These are phyloP conservation scores for Lasiosphaeria ovina DNA, from an alignment of 495 filamentous ascomycete species.

Conservation along the genomic window DNA sequence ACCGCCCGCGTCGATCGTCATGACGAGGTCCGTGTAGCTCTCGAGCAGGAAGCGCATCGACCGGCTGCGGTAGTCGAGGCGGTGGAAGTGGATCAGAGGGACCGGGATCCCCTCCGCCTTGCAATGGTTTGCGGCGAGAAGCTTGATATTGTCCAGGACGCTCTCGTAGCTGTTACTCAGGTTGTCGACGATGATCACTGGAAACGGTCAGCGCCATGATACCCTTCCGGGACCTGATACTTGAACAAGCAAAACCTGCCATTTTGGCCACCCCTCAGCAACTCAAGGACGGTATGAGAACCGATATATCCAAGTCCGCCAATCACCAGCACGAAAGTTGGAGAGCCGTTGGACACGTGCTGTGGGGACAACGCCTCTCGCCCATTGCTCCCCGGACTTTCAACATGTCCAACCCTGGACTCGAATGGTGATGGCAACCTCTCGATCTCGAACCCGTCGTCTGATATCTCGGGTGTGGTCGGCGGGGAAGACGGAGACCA, in stretches of 20 bases:
- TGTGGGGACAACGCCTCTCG: not conserved
- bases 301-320: constrained; percentile 69
- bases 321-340: constrained; percentile 56
- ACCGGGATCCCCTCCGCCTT: constrained; percentile 28
- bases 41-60: constrained; percentile 27
- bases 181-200: constrained; percentile 61
- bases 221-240: no score
- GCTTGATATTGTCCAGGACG: constrained; percentile 53
- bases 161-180: constrained; percentile 57
- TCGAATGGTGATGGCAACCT: constrained; percentile 4
- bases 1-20: constrained; percentile 41
- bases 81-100: constrained; percentile 54
- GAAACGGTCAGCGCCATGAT: constrained; percentile 6
- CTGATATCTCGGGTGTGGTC: constrained; percentile 26
- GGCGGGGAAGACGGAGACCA: constrained; percentile 14
- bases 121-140: constrained; percentile 51
- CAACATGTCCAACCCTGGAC: not conserved
- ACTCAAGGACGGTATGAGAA: constrained; percentile 61
- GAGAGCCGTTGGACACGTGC: not conserved
- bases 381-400: not conserved
- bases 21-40: constrained; percentile 30
- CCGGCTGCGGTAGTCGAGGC: constrained; percentile 56
- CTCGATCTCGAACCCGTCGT: constrained; percentile 22
- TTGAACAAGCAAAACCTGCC: constrained; percentile 19
- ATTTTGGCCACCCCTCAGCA: constrained; percentile 61